A percentile compares a stretch with the other conserved stretches of the same genome.
Conservation (phyloP, 768 basidiomycete species). For the Tulasnella sp. region DNA sequence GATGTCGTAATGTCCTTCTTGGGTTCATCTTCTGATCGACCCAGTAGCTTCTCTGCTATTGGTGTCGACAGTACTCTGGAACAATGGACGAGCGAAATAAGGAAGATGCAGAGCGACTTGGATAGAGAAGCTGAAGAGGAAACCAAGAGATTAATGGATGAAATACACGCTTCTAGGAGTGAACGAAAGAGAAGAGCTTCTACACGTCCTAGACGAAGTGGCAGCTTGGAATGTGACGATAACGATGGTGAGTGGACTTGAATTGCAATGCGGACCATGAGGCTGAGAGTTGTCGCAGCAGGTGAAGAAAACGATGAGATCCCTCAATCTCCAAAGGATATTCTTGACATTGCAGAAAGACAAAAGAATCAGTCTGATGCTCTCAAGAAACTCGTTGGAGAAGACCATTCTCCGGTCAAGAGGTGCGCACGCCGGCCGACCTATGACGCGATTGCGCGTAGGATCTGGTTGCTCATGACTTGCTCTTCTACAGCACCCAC, state of each 20-base stretch:
- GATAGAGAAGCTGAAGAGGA: conserved; percentile 13
- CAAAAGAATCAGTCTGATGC: conserved; percentile 35
- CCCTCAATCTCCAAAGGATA: conserved; percentile 19
- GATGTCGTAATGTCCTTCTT: too few relatives aligned
- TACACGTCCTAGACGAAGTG: not conserved
- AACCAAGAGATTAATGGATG: conserved; percentile 26
- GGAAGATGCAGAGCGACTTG: conserved; percentile 13
- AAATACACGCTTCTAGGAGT: conserved; percentile 39
- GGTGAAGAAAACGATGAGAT: conserved; percentile 14
- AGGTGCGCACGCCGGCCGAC: too few relatives aligned
- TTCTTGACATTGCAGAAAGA: conserved; percentile 27
- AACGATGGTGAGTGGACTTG: not conserved
- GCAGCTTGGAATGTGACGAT: conserved; percentile 10
- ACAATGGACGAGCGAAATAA: conserved; percentile 12
- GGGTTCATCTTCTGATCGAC: too few relatives aligned
- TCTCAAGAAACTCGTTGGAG: conserved; percentile 35
- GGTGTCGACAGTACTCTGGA: conserved; percentile 6
- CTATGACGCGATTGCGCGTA: too few relatives aligned
- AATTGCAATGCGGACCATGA: conserved; percentile 22
- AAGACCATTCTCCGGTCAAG: conserved; percentile 15
- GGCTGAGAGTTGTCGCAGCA: conserved; percentile 19
- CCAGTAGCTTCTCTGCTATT: too few relatives aligned
- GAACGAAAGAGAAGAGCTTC: conserved; percentile 33
- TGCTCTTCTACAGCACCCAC: too few relatives aligned
- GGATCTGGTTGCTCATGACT: too few relatives aligned